These are phyloP conservation scores for Metschnikowia santaceciliae DNA, from an alignment of 805 yeast genomes.

Conservation along the genomic window DNA sequence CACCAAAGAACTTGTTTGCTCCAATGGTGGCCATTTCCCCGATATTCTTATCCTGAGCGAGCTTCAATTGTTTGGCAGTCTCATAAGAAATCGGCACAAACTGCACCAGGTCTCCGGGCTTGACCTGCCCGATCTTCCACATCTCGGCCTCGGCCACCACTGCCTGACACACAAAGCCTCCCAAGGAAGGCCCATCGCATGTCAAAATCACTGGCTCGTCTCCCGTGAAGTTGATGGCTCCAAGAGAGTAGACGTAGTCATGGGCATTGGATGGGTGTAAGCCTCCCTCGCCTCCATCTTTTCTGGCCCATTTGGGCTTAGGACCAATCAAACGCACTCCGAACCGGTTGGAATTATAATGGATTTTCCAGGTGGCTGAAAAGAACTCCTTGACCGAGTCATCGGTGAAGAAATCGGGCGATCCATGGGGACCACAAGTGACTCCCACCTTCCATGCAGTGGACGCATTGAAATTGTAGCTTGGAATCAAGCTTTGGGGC, in stretches of 20 bases:
- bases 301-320: constrained; percentile 94
- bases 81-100: constrained; percentile 75
- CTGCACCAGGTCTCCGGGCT: constrained; percentile 83
- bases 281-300: constrained; percentile 97
- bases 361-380: constrained; percentile 82
- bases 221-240: constrained; percentile 97
- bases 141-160: constrained; percentile 94
- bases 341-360: constrained; percentile 94
- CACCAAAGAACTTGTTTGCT: no score
- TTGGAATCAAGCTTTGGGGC: constrained; percentile 56
- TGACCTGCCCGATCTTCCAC: constrained; percentile 98
- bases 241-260: constrained; percentile 93
- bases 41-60: constrained; percentile 54
- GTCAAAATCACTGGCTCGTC: constrained; percentile 97
- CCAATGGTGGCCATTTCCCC: constrained; percentile 14
- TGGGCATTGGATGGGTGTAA: constrained; percentile 98
- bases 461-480: constrained; percentile 33
- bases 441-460: constrained; percentile 84
- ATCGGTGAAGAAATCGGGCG: constrained; percentile 86
- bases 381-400: constrained; percentile 79
- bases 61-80: constrained; percentile 62
- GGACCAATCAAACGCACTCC: constrained; percentile 95
- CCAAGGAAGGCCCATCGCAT: constrained; percentile 96
- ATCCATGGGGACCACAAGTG: constrained; percentile 96
- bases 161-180: constrained; percentile 96